phyloP scores from a whole-genome alignment of 768 basidiomycete genomes.

The Russula abietina region DNA sequence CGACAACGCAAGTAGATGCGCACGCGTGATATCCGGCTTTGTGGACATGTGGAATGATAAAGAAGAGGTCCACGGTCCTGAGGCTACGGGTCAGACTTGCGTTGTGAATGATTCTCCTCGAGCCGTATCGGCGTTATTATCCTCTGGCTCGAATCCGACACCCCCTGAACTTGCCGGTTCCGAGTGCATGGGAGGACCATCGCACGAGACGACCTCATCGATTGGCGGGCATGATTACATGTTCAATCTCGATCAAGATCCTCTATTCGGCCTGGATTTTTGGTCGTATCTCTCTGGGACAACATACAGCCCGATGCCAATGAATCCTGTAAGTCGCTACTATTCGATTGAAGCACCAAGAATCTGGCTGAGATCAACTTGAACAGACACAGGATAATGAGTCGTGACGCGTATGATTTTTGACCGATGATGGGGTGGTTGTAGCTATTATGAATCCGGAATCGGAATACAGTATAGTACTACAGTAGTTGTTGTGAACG shows the following conservation, averaged over 20 bases:
- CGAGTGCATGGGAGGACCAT: conserved; percentile 8
- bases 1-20: conserved; percentile 22
- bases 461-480: background rate
- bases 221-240: conserved; percentile 6
- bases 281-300: conserved; percentile 19
- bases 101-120: background rate
- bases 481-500: background rate
- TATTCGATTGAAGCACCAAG: background rate
- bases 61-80: background rate
- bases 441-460: background rate
- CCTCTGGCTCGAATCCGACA: background rate
- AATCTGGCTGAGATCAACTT: background rate
- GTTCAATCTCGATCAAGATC: conserved; percentile 16
- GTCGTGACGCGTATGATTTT: background rate
- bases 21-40: conserved; percentile 17
- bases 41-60: conserved; percentile 19
- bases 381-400: background rate
- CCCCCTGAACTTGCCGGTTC: background rate
- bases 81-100: background rate
- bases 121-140: background rate
- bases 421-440: background rate
- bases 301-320: background rate
- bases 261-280: conserved; percentile 15
- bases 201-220: background rate
- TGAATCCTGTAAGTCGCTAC: conserved; percentile 5